Base-by-base conservation (phyloP, 2,329 filamentous ascomycete genomes). In the Nemania abortiva region DNA sequence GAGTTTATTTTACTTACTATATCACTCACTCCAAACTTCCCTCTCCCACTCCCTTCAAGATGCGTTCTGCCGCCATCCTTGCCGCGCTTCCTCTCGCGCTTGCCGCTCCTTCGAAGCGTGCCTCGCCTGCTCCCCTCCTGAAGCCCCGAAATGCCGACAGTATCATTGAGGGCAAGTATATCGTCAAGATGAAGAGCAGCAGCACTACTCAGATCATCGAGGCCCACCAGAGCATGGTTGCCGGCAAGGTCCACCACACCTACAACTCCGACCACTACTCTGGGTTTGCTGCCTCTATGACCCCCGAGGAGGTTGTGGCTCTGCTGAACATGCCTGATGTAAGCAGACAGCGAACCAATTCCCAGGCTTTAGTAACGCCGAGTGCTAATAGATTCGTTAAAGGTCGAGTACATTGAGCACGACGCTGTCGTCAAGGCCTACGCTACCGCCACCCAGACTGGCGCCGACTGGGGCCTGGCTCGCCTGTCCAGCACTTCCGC, bases 251-350 rank as follows among this genome's bases (percentile, higher is more conserved):
- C 76, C 81, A 73, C 73, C 75, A 77, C 64, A 72, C 72, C 34
- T 78, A 76, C 60, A 75, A 76, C 70, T 74, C 74, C 65, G 76
- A 73, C 53, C 77, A 77, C 54, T 79, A 82, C 77, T 69, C 79
- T 57, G 84, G 79, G 9, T 86, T 85, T 74, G 79, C 82, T 49
- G 82, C 80, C 55, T 76, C 80, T 61, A 81, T 86, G 72, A 82
- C 84, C 34, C 75, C 74, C 0, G 80, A 79, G 42, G 84, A 83
- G 56, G 75, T 86, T 50, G 77, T 80, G 70, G 71, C 77, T 63
- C 81, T 86, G 63, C 77, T 78, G 65, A 75, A 77, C 52, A 81
- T 78, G 64, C 76, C 80, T 24, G 79, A 83, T 71, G 83, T 84
- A 74, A 79, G 82, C 22, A 27, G 18, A 67, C 5, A 55, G 31